phyloP scores from a whole-genome alignment of 1,139 yeast genomes.

The Yamadazyma epiphylla region DNA sequence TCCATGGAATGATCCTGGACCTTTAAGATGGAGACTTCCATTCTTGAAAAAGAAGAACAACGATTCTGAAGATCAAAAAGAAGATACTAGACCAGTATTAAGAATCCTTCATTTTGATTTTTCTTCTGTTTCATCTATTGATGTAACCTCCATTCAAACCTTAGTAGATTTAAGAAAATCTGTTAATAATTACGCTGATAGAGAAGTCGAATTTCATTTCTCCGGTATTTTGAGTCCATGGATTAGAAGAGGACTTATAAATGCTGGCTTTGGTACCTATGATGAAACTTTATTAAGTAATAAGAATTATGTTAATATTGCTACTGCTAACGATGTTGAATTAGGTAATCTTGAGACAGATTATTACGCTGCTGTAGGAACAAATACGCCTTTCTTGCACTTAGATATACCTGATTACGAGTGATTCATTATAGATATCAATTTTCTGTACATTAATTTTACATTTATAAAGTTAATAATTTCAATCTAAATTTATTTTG shows the following conservation, averaged over 20 bases:
- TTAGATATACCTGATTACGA: conserved; percentile 76
- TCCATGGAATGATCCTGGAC: conserved; percentile 93
- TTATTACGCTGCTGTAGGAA: conserved; percentile 58
- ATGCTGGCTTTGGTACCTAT: conserved; percentile 75
- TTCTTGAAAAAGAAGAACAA: conserved; percentile 19
- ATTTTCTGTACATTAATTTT: too few relatives aligned
- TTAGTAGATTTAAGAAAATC: conserved; percentile 74
- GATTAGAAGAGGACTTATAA: conserved; percentile 73
- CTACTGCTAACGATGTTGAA: conserved; percentile 33
- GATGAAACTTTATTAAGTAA: conserved; percentile 39
- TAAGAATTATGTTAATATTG: conserved; percentile 38
- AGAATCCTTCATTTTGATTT: conserved; percentile 78
- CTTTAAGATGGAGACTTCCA: conserved; percentile 40
- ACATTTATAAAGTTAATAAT: too few relatives aligned
- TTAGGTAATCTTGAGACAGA: conserved; percentile 23
- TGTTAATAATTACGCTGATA: conserved; percentile 69
- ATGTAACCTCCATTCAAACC: conserved; percentile 76
- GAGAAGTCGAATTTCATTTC: conserved; percentile 87
- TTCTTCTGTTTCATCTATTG: conserved; percentile 69
- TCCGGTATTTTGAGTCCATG: conserved; percentile 83
- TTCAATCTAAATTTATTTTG: too few relatives aligned
- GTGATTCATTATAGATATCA: too few relatives aligned
- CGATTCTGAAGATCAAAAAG: conserved; percentile 4
- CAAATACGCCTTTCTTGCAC: conserved; percentile 83
- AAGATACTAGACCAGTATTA: conserved; percentile 61